Evolutionary conservation across 2,329 filamentous ascomycete species (phyloP).

Genomic region (Lasiodiplodia gonubiensis): DNA sequence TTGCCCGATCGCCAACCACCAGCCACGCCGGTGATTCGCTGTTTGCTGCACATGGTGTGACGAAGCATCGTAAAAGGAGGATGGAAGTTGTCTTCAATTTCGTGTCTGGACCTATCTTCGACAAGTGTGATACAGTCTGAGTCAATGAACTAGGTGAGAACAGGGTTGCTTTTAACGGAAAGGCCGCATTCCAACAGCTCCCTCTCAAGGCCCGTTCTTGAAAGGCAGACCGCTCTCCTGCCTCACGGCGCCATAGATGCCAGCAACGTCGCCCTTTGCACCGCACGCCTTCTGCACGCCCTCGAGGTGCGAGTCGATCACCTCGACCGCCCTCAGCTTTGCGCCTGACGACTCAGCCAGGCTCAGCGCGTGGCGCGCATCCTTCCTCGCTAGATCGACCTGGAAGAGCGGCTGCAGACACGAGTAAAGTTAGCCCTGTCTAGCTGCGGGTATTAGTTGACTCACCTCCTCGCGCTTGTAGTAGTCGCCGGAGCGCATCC

Average conservation of each 20-base stretch:
- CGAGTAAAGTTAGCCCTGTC: not conserved
- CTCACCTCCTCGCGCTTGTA: constrained; percentile 67
- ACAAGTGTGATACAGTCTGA: not conserved
- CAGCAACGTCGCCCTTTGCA: constrained; percentile 76
- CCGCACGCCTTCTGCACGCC: constrained; percentile 73
- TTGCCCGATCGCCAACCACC: not conserved
- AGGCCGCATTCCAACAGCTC: not conserved
- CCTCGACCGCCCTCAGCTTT: constrained; percentile 67
- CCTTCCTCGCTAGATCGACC: constrained; percentile 82
- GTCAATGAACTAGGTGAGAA: not conserved
- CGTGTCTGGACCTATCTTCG: not conserved
- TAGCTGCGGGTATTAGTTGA: not conserved
- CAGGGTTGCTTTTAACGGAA: not conserved
- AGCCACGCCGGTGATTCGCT: not conserved
- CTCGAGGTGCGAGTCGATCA: constrained; percentile 71
- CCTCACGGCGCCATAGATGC: constrained; percentile 80
- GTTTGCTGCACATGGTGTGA: not conserved
- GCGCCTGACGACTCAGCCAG: constrained; percentile 69
- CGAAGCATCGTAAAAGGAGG: not conserved
- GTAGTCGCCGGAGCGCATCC: constrained; percentile 79
- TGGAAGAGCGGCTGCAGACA: constrained; percentile 71
- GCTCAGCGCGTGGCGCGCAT: constrained; percentile 73
- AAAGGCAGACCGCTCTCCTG: constrained; percentile 76
- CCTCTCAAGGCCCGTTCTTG: constrained; percentile 58
- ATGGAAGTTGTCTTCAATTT: not conserved